Base-by-base conservation (phyloP, 1,139 yeast species). In the Hyphopichia fennica region DNA sequence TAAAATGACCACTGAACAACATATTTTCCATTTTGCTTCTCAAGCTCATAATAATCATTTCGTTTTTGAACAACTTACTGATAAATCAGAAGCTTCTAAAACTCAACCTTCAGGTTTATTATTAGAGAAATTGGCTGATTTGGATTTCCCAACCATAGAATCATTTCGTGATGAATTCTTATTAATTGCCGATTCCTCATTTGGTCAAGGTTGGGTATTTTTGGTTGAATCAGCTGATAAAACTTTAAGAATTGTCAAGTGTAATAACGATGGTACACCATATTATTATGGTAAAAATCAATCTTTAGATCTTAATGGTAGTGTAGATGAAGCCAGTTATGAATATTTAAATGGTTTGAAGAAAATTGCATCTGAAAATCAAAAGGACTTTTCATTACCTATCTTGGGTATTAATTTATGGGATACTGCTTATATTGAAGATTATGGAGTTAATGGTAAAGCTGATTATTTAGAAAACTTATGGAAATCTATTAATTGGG, bases 11-110 rank as follows among this genome's bases (percentile, higher is more conserved):
- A 80, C 83, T 34, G 80, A 80, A 54, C 85, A 91, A 34, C 80
- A 81, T 45, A 69, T 86, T 13, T 91, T 85, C 74, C 95, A 90
- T 67, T 81, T 76, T 58, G 97, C 99, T 11, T 87, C 96, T 4
- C 96, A 87, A 62, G 84, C 91, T 2, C 95, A 87, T 67, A 91
- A 90, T 68, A 93, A 93, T 69, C 99, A 93, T 66, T 75, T 93
- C 45, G 89, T 87, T 55, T 82, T 90, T 60, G 83, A 86, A 60
- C 87, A 87, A 56, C 73, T 91, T 45, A 52, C 67, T 20, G 55
- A 63, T 47, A 58, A 56, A 46, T 45, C 58, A 8, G 62, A 54
- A 40, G 75, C 75, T 2, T 49, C 55, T 19, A 52, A 57, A 22
- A 67, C 77, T 11, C 60, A 60, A 48, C 84, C 84, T 10, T 76